Evolutionary conservation across 768 basidiomycete genomes (phyloP).

Genomic region (Lactarius vividus): DNA sequence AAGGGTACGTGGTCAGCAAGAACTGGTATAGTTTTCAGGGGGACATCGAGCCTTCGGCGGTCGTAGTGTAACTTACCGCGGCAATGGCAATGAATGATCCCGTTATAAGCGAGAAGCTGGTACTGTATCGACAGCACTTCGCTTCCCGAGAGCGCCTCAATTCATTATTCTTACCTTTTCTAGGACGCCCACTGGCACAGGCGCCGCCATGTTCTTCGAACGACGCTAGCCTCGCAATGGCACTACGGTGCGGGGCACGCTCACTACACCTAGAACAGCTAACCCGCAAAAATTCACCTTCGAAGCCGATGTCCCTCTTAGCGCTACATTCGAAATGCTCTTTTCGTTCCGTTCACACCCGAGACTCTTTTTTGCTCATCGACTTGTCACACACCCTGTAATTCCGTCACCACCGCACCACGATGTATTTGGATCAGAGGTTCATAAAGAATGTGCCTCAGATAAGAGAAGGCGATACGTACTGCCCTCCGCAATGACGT

Average conservation of each 20-base stretch:
- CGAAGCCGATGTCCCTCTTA: not conserved
- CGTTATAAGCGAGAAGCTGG: not conserved
- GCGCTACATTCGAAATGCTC: not conserved
- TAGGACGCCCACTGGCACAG: not conserved
- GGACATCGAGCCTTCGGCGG: not conserved
- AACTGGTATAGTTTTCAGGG: not conserved
- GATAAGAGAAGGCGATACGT: not conserved
- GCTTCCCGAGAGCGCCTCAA: not conserved
- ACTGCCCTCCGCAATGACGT: not conserved
- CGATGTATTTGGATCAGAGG: not conserved
- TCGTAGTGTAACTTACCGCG: not conserved
- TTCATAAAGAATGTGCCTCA: not conserved
- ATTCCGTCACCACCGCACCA: not conserved
- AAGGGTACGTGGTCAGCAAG: not conserved
- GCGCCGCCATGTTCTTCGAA: not conserved
- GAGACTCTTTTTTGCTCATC: not conserved
- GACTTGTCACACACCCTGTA: not conserved
- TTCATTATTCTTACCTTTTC: not conserved
- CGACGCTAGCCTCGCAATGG: not conserved
- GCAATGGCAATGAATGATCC: not conserved
- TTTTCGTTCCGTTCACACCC: not conserved
- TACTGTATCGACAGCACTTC: not conserved
- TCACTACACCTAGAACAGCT: not conserved
- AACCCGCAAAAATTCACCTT: not conserved
- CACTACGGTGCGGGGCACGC: not conserved